Conservation (phyloP, 352 stramenopile species). For the Phytophthora vignae region DNA sequence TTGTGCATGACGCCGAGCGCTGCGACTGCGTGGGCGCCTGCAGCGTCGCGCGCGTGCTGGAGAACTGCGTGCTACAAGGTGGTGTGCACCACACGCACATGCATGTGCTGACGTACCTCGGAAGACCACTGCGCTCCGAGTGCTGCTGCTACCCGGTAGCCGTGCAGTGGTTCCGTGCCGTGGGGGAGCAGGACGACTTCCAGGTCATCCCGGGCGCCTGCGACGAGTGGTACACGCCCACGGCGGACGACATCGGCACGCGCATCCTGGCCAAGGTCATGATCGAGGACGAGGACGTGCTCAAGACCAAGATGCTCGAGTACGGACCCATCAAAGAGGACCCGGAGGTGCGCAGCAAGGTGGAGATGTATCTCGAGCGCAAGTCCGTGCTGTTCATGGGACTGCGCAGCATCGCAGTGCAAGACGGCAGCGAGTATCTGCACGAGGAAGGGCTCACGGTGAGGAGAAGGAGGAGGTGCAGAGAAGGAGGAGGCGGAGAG, state of each 20-base stretch:
- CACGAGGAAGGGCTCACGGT: conserved; percentile 71
- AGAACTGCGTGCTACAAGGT: conserved; percentile 80
- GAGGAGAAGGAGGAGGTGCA: conserved; percentile 19
- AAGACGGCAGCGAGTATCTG: conserved; percentile 66
- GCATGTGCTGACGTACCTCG: conserved; percentile 79
- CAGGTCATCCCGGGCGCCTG: conserved; percentile 71
- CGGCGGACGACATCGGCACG: conserved; percentile 81
- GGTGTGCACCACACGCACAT: conserved; percentile 88
- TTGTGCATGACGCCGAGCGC: conserved; percentile 59
- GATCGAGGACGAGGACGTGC: conserved; percentile 72
- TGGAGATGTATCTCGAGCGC: conserved; percentile 87
- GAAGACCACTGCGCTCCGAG: conserved; percentile 60
- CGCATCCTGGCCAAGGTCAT: conserved; percentile 80
- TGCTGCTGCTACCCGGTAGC: conserved; percentile 77
- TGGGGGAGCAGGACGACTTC: conserved; percentile 74
- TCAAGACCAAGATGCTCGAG: conserved; percentile 86
- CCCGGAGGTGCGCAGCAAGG: conserved; percentile 83
- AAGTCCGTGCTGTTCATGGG: conserved; percentile 86
- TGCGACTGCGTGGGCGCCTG: conserved; percentile 69
- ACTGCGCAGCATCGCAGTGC: conserved; percentile 58
- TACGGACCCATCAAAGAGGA: conserved; percentile 87
- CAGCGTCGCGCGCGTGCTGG: conserved; percentile 69
- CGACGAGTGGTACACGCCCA: conserved; percentile 83
- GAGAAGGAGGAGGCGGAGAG: neutral
- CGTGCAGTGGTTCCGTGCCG: conserved; percentile 81